phyloP scores from a whole-genome alignment of 192 early-diverging fungal genomes.

The Pecoramyces ruminantium region DNA sequence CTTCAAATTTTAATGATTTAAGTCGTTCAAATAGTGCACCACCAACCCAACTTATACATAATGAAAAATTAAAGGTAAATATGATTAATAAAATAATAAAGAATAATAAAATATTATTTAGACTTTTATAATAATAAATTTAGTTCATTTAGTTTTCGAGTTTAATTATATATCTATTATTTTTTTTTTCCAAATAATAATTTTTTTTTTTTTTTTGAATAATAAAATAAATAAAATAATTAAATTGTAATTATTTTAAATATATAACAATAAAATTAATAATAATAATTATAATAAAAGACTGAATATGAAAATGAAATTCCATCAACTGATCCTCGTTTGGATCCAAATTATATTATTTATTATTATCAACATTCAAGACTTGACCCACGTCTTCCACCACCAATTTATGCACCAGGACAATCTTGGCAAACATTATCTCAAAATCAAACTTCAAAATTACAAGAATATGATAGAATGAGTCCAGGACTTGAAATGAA shows the following conservation, averaged over 20 bases:
- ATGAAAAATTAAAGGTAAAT: slow-evolving; percentile 11
- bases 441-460: not conserved
- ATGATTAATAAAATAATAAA: too few species aligned
- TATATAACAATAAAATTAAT: not conserved
- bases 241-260: too few species aligned
- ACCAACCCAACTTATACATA: slow-evolving; percentile 45
- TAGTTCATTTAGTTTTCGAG: too few species aligned
- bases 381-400: slow-evolving; percentile 36
- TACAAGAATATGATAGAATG: slow-evolving; percentile 2
- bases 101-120: too few species aligned
- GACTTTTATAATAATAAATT: too few species aligned
- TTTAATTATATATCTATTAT: too few species aligned
- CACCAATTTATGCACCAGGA: slow-evolving; percentile 41
- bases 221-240: too few species aligned
- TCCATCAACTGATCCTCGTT: slow-evolving; percentile 27
- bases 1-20: slow-evolving; percentile 19
- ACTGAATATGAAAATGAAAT: slow-evolving; percentile 14
- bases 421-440: slow-evolving; percentile 37
- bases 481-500: not conserved
- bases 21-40: slow-evolving; percentile 56
- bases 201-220: too few species aligned
- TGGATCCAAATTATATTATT: slow-evolving; percentile 46
- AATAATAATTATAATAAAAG: not conserved
- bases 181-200: too few species aligned
- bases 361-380: slow-evolving; percentile 36